Evolutionary conservation across 306 rosid genomes (phyloP).

Genomic region (Geum urbanum): DNA sequence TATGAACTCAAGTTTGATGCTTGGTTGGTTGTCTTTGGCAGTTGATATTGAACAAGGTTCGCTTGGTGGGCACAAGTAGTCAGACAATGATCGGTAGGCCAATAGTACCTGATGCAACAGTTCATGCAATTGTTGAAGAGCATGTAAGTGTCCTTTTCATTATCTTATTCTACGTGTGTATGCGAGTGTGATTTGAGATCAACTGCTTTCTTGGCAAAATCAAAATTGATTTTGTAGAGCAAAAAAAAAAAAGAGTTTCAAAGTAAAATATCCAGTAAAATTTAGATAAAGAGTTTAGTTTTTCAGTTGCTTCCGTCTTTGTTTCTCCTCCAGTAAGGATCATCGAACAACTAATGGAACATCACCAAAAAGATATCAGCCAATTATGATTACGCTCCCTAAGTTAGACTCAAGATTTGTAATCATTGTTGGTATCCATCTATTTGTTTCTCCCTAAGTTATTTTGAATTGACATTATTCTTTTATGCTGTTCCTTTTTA

Average conservation of each 20-base stretch:
- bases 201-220: not conserved
- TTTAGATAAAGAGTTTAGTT: not conserved
- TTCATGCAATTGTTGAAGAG: conserved; percentile 92
- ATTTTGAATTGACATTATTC: not conserved
- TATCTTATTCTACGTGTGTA: not conserved
- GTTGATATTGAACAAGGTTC: conserved; percentile 74
- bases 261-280: not conserved
- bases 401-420: not conserved
- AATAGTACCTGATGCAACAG: conserved; percentile 63
- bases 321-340: not conserved
- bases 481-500: conserved; percentile 14
- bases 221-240: not conserved
- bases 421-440: not conserved
- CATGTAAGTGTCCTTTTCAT: conserved; percentile 54
- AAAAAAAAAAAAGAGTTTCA: not conserved
- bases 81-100: conserved; percentile 92
- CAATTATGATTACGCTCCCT: too few species aligned
- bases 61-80: conserved; percentile 69
- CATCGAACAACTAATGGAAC: not conserved
- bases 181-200: not conserved
- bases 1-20: conserved; percentile 10
- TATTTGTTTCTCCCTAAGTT: conserved; percentile 2
- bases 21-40: conserved; percentile 35
- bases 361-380: too few species aligned
- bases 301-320: not conserved